Conservation (phyloP, 202 grass and related monocot genomes). For the Alloteropsis angusta region DNA sequence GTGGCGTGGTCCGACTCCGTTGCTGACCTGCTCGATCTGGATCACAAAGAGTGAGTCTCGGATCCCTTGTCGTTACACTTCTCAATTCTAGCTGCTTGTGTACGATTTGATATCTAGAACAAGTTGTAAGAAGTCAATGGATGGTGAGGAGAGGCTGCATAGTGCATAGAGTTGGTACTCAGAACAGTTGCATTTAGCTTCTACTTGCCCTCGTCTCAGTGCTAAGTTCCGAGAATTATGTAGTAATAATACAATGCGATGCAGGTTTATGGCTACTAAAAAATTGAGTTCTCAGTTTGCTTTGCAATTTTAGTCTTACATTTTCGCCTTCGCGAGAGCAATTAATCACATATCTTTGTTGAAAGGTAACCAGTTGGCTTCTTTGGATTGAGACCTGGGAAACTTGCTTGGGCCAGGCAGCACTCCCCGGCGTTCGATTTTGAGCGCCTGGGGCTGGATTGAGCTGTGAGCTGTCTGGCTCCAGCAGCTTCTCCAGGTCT, state of each 20-base stretch:
- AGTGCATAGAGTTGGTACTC: background rate
- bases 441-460: too few species aligned
- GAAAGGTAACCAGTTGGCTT: too few species aligned
- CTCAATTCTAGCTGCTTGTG: background rate
- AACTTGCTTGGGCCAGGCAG: too few species aligned
- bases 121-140: background rate
- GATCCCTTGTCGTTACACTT: background rate
- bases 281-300: too few species aligned
- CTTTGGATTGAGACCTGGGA: too few species aligned
- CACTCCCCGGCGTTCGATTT: too few species aligned
- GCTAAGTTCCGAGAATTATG: background rate
- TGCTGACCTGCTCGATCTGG: slow-evolving; percentile 84
- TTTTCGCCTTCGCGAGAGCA: too few species aligned
- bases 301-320: too few species aligned
- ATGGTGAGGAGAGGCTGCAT: too few species aligned
- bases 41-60: slow-evolving; percentile 66
- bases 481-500: too few species aligned
- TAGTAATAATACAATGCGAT: background rate
- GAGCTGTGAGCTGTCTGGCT: too few species aligned
- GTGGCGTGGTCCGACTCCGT: slow-evolving; percentile 65
- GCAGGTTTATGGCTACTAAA: background rate
- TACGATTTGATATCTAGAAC: background rate
- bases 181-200: background rate
- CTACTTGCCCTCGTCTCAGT: background rate
- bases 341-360: too few species aligned